These are phyloP conservation scores for Cucumis melo DNA, from an alignment of 306 rosid genomes.

Conservation along the genomic window DNA sequence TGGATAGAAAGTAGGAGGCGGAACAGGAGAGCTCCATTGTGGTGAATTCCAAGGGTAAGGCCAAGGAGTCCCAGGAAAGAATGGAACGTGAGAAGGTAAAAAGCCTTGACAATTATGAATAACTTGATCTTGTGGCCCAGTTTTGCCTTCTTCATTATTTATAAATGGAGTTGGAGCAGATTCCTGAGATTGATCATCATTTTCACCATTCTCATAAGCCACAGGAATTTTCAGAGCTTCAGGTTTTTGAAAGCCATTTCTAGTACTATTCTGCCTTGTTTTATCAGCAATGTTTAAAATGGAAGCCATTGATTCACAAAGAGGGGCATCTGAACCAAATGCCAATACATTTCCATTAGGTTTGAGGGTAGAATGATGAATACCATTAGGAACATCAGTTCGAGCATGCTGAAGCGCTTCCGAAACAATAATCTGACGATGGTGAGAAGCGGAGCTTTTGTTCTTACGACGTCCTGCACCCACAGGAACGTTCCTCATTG, in stretches of 20 bases:
- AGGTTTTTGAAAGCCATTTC: conserved; percentile 26
- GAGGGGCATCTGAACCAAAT: conserved; percentile 28
- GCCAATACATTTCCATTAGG: conserved; percentile 27
- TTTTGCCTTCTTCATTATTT: conserved; percentile 17
- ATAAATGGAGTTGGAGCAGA: conserved; percentile 19
- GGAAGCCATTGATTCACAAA: conserved; percentile 37
- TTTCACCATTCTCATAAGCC: conserved; percentile 14
- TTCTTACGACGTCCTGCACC: conserved; percentile 52
- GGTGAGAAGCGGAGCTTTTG: conserved; percentile 31
- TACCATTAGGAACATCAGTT: conserved; percentile 11
- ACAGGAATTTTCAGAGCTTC: conserved; percentile 20
- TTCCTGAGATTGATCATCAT: conserved; percentile 13
- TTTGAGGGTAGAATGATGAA: conserved; percentile 18
- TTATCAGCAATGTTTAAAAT: conserved; percentile 31
- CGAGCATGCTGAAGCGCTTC: conserved; percentile 22
- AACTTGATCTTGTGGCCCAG: conserved; percentile 24
- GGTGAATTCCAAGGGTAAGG: conserved; percentile 35
- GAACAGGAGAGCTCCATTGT: conserved; percentile 28
- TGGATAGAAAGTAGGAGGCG: conserved; percentile 33
- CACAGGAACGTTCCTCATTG: conserved; percentile 44
- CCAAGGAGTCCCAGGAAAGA: conserved; percentile 37
- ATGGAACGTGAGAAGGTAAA: conserved; percentile 28
- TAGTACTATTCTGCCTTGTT: conserved; percentile 9
- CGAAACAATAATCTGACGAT: conserved; percentile 29
- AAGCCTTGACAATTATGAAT: conserved; percentile 21